Percentiles rank a stretch among this genome's conserved stretches.
Evolutionary conservation across 1,284 basidiomycete species (phyloP).

Genomic region (Meripilus lineatus): DNA sequence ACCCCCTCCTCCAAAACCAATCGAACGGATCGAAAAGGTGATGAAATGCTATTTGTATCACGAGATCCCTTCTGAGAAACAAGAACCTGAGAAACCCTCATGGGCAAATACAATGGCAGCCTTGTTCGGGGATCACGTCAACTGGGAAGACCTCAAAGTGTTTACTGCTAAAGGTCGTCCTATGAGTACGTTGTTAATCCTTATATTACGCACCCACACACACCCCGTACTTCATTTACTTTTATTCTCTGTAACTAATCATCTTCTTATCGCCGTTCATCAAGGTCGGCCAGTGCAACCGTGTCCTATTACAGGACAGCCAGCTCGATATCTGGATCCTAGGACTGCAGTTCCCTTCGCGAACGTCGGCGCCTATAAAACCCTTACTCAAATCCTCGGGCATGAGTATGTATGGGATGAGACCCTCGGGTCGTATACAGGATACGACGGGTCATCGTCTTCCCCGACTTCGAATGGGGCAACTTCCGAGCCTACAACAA

Average conservation of each 20-base stretch:
- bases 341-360: constrained; percentile 75
- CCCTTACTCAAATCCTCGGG: constrained; percentile 50
- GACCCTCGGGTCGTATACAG: constrained; percentile 48
- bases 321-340: constrained; percentile 71
- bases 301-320: constrained; percentile 62
- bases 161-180: constrained; percentile 58
- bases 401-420: constrained; percentile 67
- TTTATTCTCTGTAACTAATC: neutral
- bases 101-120: constrained; percentile 74
- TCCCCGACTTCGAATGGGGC: too few species aligned
- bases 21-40: constrained; percentile 9
- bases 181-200: constrained; percentile 38
- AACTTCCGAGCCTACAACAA: too few species aligned
- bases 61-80: constrained; percentile 19
- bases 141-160: constrained; percentile 65
- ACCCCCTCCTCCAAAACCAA: constrained; percentile 10
- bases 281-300: constrained; percentile 55
- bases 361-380: constrained; percentile 57
- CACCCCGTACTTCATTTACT: constrained; percentile 1
- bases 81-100: constrained; percentile 41
- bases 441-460: too few species aligned
- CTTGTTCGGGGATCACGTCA: constrained; percentile 71
- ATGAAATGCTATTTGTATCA: constrained; percentile 19
- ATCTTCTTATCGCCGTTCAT: too few species aligned
- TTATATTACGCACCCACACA: constrained; percentile 8